Evolutionary conservation across 371 early-diverging fungal species (phyloP).

Genomic region (Mycotypha africana): DNA sequence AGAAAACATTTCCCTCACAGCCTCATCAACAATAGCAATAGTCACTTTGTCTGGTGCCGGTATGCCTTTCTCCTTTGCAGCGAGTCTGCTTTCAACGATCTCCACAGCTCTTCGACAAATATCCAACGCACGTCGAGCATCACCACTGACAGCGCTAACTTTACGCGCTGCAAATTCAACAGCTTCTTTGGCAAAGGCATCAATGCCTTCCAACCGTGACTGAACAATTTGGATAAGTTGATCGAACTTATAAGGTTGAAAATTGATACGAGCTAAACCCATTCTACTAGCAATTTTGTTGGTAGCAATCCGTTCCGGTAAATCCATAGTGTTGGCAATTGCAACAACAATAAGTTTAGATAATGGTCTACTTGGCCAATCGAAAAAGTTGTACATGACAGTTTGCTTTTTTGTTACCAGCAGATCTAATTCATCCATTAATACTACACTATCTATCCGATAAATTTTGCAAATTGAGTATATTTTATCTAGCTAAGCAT

Average conservation of each 20-base stretch:
- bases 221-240: conserved; percentile 84
- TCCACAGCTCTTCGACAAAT: conserved; percentile 90
- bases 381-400: conserved; percentile 97
- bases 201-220: conserved; percentile 69
- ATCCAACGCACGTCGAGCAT: conserved; percentile 94
- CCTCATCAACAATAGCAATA: conserved; percentile 68
- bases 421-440: conserved; percentile 98
- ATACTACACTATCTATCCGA: conserved; percentile 61
- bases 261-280: conserved; percentile 85
- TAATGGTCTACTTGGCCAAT: conserved; percentile 87
- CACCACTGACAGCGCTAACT: conserved; percentile 94
- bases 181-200: conserved; percentile 77
- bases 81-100: conserved; percentile 57
- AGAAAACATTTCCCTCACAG: conserved; percentile 80
- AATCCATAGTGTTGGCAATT: conserved; percentile 98
- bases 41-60: conserved; percentile 49
- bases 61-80: neutral
- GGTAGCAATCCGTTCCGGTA: conserved; percentile 92
- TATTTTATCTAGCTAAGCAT: too few relatives aligned
- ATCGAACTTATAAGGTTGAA: conserved; percentile 82
- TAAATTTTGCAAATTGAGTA: too few relatives aligned
- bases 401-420: conserved; percentile 89
- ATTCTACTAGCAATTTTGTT: conserved; percentile 92
- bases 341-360: conserved; percentile 90
- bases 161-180: conserved; percentile 93